Conservation (phyloP, 225 moss, liverwort and hornwort genomes). For the Pseudoscleropodium purum region DNA sequence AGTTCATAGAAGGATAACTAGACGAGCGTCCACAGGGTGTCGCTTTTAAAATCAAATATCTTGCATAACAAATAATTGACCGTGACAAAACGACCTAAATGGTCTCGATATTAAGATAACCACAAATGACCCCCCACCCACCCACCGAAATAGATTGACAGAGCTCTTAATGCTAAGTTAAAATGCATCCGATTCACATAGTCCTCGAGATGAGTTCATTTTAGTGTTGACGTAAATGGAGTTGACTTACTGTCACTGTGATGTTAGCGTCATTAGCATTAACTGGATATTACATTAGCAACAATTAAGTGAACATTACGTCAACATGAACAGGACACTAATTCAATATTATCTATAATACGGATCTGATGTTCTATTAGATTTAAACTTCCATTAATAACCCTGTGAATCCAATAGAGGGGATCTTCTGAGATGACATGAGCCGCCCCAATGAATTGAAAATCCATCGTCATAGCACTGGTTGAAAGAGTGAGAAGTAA, state of each 20-base stretch:
- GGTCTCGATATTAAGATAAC: not conserved
- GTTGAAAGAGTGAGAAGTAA: conserved; percentile 7
- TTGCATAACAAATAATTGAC: not conserved
- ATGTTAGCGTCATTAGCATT: not conserved
- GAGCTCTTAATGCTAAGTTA: not conserved
- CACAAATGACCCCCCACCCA: not conserved
- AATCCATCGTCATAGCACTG: not conserved
- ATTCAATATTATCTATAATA: not conserved
- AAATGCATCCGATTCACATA: not conserved
- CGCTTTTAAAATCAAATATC: not conserved
- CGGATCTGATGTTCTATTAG: not conserved
- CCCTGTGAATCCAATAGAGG: not conserved
- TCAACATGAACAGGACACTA: not conserved
- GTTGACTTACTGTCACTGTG: not conserved
- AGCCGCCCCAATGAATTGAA: not conserved
- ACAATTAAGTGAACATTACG: not conserved
- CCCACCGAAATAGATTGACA: not conserved
- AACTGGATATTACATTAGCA: not conserved
- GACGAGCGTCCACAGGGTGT: not conserved
- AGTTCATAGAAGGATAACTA: not conserved
- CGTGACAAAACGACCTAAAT: not conserved
- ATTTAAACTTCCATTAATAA: not conserved
- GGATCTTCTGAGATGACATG: not conserved
- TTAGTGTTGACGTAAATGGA: not conserved
- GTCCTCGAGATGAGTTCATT: not conserved